A percentile compares a stretch with the other conserved stretches of the same genome.
These are phyloP conservation scores for Sphaceloma murrayae DNA, from an alignment of 2,329 filamentous ascomycete genomes.

Conservation along the genomic window DNA sequence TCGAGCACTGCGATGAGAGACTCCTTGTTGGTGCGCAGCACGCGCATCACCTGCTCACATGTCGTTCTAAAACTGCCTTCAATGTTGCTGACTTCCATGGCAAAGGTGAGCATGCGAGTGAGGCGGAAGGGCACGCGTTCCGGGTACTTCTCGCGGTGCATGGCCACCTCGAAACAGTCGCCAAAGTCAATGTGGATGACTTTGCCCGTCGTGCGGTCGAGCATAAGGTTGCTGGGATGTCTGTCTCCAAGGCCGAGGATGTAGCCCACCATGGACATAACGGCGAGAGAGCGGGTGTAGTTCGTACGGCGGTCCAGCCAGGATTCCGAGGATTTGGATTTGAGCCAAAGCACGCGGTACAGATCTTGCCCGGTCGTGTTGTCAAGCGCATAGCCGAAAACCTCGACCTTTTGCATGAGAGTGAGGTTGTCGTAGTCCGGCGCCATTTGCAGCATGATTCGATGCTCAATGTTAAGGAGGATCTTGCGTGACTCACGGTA, in stretches of 20 bases:
- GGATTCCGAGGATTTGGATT: constrained; percentile 94
- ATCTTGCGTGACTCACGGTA: constrained; percentile 97
- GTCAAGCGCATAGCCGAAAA: constrained; percentile 97
- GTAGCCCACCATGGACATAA: constrained; percentile 99
- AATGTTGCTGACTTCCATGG: constrained; percentile 99
- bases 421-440: constrained; percentile 98
- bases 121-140: constrained; percentile 96
- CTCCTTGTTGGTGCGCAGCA: constrained; percentile 93
- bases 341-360: constrained; percentile 95
- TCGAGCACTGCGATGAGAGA: constrained; percentile 96
- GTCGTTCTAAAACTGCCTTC: constrained; percentile 97
- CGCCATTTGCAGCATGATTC: constrained; percentile 99
- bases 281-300: constrained; percentile 90
- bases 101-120: constrained; percentile 97
- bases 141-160: constrained; percentile 98
- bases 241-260: constrained; percentile 93
- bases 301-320: constrained; percentile 98
- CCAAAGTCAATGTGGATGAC: constrained; percentile 99
- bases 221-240: constrained; percentile 95
- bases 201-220: constrained; percentile 90
- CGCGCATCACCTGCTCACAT: constrained; percentile 96
- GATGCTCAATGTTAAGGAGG: constrained; percentile 95
- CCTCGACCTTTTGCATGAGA: constrained; percentile 99
- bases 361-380: constrained; percentile 98
- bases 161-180: constrained; percentile 98